A percentile compares a stretch with the other conserved stretches of the same genome.
Conservation (phyloP, 2,329 filamentous ascomycete genomes). For the Cryphonectria naterciae region DNA sequence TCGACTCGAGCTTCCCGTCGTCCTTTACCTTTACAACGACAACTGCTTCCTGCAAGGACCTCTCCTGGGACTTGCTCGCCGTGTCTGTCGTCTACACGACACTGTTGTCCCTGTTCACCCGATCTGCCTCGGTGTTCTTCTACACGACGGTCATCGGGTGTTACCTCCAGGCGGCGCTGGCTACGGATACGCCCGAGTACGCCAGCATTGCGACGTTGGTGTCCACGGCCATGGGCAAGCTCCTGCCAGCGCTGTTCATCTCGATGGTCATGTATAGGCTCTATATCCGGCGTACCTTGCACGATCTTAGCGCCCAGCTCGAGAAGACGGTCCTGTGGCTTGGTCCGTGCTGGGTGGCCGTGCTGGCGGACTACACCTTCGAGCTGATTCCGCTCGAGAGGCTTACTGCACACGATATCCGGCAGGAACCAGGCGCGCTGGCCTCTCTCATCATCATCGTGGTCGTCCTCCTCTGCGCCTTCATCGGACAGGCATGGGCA, state of each 20-base stretch:
- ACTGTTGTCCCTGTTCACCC: slow-evolving; percentile 68
- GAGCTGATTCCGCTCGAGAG: slow-evolving; percentile 74
- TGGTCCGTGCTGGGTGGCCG: slow-evolving; percentile 71
- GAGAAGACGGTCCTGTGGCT: slow-evolving; percentile 75
- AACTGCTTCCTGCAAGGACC: slow-evolving; percentile 50
- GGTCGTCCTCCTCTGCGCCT: slow-evolving; percentile 63
- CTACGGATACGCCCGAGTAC: slow-evolving; percentile 70
- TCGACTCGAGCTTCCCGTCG: slow-evolving; percentile 73
- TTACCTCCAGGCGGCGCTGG: slow-evolving; percentile 44
- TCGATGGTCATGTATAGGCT: slow-evolving; percentile 71
- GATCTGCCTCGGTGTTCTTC: slow-evolving; percentile 66
- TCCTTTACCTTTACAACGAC: slow-evolving; percentile 66
- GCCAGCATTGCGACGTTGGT: slow-evolving; percentile 66
- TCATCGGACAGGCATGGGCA: slow-evolving; percentile 68
- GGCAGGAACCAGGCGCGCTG: slow-evolving; percentile 70
- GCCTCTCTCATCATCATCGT: slow-evolving; percentile 68
- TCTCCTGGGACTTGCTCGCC: slow-evolving; percentile 63
- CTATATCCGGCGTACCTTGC: slow-evolving; percentile 58
- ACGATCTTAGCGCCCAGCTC: slow-evolving; percentile 63
- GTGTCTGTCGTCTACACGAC: slow-evolving; percentile 69
- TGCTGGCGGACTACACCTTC: slow-evolving; percentile 76
- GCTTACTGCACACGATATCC: slow-evolving; percentile 70
- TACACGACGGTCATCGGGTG: slow-evolving; percentile 54
- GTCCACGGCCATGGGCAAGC: slow-evolving; percentile 49
- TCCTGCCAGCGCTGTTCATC: slow-evolving; percentile 71